These are phyloP conservation scores for Aspergillus sclerotialis DNA, from an alignment of 2,329 filamentous ascomycete genomes.

Conservation along the genomic window DNA sequence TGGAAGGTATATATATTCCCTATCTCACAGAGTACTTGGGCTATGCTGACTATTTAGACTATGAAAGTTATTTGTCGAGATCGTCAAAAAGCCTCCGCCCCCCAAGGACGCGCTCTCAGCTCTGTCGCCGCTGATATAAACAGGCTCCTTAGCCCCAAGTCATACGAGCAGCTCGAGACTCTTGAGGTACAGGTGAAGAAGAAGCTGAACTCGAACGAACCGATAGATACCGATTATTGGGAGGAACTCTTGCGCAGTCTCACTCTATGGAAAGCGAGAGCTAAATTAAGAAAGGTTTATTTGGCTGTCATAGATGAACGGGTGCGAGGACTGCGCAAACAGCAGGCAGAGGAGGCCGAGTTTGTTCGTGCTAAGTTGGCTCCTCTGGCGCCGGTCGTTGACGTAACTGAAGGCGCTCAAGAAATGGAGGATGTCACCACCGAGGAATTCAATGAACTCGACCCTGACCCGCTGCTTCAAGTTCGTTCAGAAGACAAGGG, in stretches of 20 bases:
- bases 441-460: slow-evolving; percentile 42
- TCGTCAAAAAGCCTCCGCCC: slow-evolving; percentile 57
- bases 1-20: slow-evolving; percentile 57
- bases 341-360: slow-evolving; percentile 62
- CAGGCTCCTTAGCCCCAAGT: slow-evolving; percentile 76
- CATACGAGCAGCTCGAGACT: slow-evolving; percentile 74
- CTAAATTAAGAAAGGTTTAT: slow-evolving; percentile 71
- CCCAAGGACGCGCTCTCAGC: slow-evolving; percentile 68
- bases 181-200: slow-evolving; percentile 79
- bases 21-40: not conserved
- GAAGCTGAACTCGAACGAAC: slow-evolving; percentile 82
- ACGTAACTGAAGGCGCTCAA: slow-evolving; percentile 7
- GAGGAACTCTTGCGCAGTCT: slow-evolving; percentile 81
- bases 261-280: slow-evolving; percentile 85
- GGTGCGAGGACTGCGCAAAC: slow-evolving; percentile 57
- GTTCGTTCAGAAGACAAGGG: slow-evolving; percentile 57
- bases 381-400: slow-evolving; percentile 38
- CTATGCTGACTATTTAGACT: slow-evolving; percentile 46
- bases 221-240: slow-evolving; percentile 97
- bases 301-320: slow-evolving; percentile 67
- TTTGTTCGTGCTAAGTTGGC: slow-evolving; percentile 48
- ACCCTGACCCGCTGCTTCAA: slow-evolving; percentile 61
- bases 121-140: slow-evolving; percentile 86
- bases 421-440: slow-evolving; percentile 9
- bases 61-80: slow-evolving; percentile 79